phyloP scores from a whole-genome alignment of 345 rosid species.

The Citropsis articulata region DNA sequence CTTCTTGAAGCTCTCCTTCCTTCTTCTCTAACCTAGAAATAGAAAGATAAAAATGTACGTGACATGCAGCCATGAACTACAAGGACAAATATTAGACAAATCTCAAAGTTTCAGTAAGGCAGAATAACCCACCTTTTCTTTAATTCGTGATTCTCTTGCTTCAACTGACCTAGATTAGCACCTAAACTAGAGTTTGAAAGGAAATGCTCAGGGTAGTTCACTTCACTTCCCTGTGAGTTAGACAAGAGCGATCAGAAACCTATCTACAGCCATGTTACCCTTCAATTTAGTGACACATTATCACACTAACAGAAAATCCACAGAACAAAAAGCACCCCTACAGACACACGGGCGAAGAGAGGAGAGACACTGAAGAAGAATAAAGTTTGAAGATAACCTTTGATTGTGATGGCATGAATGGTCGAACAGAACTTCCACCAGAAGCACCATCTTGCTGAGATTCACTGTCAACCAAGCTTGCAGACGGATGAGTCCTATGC shows the following conservation, averaged over 20 bases:
- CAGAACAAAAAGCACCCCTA: background rate
- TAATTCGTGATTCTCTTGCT: conserved; percentile 57
- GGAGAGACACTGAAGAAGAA: background rate
- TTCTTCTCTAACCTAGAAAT: conserved; percentile 39
- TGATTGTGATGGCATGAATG: conserved; percentile 11
- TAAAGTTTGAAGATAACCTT: conserved; percentile 30
- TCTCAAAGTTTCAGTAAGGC: background rate
- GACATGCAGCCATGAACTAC: background rate
- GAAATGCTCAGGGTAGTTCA: conserved; percentile 7
- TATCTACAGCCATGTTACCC: background rate
- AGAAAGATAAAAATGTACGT: background rate
- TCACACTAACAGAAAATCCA: background rate
- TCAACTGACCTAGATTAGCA: conserved; percentile 37
- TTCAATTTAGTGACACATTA: background rate
- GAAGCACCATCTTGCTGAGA: conserved; percentile 22
- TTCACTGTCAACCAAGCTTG: conserved; percentile 20
- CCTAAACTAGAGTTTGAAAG: conserved; percentile 22
- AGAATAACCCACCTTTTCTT: conserved; percentile 47
- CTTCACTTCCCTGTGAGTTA: conserved; percentile 29
- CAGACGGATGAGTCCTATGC: background rate
- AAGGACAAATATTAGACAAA: background rate
- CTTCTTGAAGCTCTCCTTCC: conserved; percentile 22
- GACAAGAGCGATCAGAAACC: background rate
- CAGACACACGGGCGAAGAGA: background rate
- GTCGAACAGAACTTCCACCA: conserved; percentile 14